These are phyloP conservation scores for Chlorella sp. DNA, from an alignment of 139 green algal species.

Conservation along the genomic window DNA sequence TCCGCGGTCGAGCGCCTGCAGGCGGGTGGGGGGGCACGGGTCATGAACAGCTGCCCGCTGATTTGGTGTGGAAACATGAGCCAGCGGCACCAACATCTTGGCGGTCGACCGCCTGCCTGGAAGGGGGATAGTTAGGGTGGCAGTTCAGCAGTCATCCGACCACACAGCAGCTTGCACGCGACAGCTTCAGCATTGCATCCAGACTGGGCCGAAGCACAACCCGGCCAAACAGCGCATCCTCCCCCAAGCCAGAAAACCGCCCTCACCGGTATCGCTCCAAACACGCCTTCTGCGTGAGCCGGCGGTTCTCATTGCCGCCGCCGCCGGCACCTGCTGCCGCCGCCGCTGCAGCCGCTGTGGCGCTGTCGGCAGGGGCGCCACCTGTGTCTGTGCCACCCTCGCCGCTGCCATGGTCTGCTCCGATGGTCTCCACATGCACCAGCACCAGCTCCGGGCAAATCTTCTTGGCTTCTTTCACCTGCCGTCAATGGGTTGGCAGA, in stretches of 20 bases:
- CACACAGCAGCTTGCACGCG: no score
- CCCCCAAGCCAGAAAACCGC: not conserved
- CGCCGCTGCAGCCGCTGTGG: not conserved
- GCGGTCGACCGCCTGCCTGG: no score
- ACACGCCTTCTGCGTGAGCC: conserved; percentile 76
- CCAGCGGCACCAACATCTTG: no score
- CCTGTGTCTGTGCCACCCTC: conserved; percentile 2
- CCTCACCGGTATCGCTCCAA: conserved; percentile 71
- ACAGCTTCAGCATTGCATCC: no score
- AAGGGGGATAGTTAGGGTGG: no score
- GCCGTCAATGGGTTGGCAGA: not conserved
- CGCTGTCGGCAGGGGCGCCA: not conserved
- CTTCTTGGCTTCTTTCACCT: conserved; percentile 63
- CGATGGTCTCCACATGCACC: conserved; percentile 92
- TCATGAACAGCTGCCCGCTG: not conserved
- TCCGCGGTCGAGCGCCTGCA: conserved; percentile 20
- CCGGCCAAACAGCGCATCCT: no score
- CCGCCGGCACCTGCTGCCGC: not conserved
- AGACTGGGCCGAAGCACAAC: no score
- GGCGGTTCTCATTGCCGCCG: conserved; percentile 24
- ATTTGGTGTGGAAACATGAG: no score
- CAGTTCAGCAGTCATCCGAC: no score
- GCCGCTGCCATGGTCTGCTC: conserved; percentile 17
- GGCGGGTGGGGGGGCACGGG: not conserved
- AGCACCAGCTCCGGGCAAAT: conserved; percentile 80